phyloP scores from a whole-genome alignment of 2,329 filamentous ascomycete species.

The Arthrobotrys entomopaga region DNA sequence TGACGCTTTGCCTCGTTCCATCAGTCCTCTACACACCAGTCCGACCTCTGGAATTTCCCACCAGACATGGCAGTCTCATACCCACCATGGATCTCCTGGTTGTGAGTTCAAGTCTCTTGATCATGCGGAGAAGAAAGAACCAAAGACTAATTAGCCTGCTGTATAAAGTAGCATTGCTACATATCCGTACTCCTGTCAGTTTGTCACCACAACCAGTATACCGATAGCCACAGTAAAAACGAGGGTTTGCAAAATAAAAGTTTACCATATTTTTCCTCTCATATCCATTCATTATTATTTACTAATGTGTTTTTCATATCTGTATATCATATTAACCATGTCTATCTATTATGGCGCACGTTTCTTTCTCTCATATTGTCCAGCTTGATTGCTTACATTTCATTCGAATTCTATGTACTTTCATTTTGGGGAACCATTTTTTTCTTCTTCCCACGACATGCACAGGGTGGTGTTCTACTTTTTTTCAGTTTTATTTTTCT shows the following conservation, averaged over 20 bases:
- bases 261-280: constrained; percentile 3
- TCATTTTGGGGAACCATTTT: constrained; percentile 13
- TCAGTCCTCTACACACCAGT: constrained; percentile 45
- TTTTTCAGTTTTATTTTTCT: constrained; percentile 28
- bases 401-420: constrained; percentile 11
- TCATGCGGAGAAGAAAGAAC: neutral
- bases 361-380: constrained; percentile 1
- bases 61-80: constrained; percentile 35
- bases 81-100: constrained; percentile 44
- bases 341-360: constrained; percentile 4
- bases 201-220: constrained; percentile 40
- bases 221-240: constrained; percentile 19
- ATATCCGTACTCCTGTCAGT: constrained; percentile 40
- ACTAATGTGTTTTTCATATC: neutral
- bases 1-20: constrained; percentile 41
- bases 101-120: constrained; percentile 33
- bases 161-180: constrained; percentile 45
- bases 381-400: neutral
- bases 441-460: constrained; percentile 1
- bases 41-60: constrained; percentile 42
- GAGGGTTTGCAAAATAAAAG: constrained; percentile 25
- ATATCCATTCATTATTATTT: neutral
- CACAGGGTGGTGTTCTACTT: constrained; percentile 49
- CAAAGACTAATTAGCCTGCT: constrained; percentile 17
- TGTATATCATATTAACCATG: constrained; percentile 15